Conservation (phyloP, 345 rosid species). For the Aegle marmelos region DNA sequence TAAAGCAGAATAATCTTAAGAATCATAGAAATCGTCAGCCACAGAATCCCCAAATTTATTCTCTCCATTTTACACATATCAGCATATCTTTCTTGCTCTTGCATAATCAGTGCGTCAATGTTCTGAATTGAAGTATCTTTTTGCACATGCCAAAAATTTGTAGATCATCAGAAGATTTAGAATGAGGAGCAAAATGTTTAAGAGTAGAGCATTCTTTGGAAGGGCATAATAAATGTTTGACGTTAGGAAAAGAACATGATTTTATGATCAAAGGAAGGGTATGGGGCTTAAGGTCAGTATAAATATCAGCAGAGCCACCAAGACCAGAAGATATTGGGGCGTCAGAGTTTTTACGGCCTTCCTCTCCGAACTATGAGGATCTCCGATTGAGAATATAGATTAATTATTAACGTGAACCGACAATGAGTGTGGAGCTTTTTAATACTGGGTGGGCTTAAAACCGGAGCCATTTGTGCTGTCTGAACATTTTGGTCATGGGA, state of each 20-base stretch:
- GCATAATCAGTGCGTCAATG: conserved; percentile 24
- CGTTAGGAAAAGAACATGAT: conserved; percentile 56
- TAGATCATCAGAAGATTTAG: conserved; percentile 70
- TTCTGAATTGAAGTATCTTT: conserved; percentile 39
- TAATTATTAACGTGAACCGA: conserved; percentile 39
- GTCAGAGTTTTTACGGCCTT: conserved; percentile 42
- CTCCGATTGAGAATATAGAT: conserved; percentile 63
- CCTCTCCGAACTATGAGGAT: conserved; percentile 45
- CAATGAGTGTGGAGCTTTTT: conserved; percentile 33
- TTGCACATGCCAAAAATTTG: conserved; percentile 32
- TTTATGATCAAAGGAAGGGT: conserved; percentile 37
- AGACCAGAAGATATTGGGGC: conserved; percentile 36
- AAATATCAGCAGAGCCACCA: conserved; percentile 41
- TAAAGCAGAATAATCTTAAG: conserved; percentile 47
- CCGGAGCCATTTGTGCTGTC: conserved; percentile 19
- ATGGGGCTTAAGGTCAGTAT: conserved; percentile 36
- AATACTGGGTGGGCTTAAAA: conserved; percentile 28
- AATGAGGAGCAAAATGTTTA: conserved; percentile 28
- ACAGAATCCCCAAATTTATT: conserved; percentile 34
- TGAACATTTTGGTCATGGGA: conserved; percentile 42
- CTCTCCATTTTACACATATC: conserved; percentile 24
- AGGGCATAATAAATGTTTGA: conserved; percentile 25
- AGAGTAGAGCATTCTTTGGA: conserved; percentile 33
- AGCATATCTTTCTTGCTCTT: conserved; percentile 32
- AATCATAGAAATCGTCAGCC: conserved; percentile 41